These are phyloP conservation scores for Sugiyamaella marilandica DNA, from an alignment of 805 yeast genomes.

Conservation along the genomic window DNA sequence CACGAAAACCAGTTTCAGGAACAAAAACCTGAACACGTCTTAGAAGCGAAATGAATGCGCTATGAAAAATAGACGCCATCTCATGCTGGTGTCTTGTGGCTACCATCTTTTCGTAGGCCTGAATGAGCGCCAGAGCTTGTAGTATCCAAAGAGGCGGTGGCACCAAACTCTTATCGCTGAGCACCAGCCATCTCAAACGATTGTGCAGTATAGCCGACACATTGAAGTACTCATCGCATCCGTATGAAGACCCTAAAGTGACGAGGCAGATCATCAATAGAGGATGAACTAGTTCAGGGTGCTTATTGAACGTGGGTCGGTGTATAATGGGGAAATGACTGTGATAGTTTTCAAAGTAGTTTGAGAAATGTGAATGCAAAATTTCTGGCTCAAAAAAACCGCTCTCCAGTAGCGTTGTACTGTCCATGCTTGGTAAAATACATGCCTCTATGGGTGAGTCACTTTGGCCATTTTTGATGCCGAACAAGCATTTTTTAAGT, in stretches of 20 bases:
- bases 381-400: constrained; percentile 22
- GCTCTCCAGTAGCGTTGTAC: constrained; percentile 11
- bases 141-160: constrained; percentile 29
- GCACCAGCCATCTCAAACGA: constrained; percentile 25
- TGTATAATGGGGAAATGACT: constrained; percentile 30
- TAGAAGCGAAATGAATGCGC: constrained; percentile 25
- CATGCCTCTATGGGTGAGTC: constrained; percentile 19
- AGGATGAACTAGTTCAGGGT: constrained; percentile 26
- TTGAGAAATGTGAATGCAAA: constrained; percentile 18
- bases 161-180: constrained; percentile 24
- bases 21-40: constrained; percentile 17
- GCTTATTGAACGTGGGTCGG: constrained; percentile 19
- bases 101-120: constrained; percentile 29
- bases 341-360: constrained; percentile 27
- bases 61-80: constrained; percentile 28
- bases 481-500: constrained; percentile 19
- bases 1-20: not conserved
- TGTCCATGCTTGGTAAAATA: constrained; percentile 17
- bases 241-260: constrained; percentile 27
- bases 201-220: constrained; percentile 26
- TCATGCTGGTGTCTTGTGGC: constrained; percentile 28
- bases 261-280: constrained; percentile 24
- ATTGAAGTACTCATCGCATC: constrained; percentile 20
- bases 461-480: constrained; percentile 7
- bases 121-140: constrained; percentile 26